Conservation (phyloP, 768 basidiomycete species). For the Sutorius australiensis region DNA sequence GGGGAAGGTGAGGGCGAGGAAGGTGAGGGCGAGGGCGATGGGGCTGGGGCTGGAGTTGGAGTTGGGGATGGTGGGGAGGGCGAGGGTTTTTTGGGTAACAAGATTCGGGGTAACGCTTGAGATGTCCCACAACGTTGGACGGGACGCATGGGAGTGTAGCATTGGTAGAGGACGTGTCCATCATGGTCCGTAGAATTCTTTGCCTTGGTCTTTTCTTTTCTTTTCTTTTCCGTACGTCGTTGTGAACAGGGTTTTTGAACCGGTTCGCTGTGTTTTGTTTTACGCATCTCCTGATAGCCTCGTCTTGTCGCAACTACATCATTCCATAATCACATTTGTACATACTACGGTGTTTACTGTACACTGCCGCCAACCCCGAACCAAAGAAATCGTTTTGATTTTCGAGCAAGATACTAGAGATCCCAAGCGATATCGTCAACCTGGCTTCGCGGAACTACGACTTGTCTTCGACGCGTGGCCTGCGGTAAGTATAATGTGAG, state of each 20-base stretch:
- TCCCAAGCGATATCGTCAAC: not conserved
- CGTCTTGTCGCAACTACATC: not conserved
- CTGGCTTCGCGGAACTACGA: not conserved
- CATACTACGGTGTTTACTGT: not conserved
- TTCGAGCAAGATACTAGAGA: not conserved
- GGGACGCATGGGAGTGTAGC: not conserved
- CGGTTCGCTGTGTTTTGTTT: not conserved
- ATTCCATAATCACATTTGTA: not conserved
- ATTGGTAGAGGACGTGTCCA: not conserved
- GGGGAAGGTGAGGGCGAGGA: constrained; percentile 28
- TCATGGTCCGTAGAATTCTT: not conserved
- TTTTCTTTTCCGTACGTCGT: not conserved
- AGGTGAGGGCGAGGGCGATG: constrained; percentile 24
- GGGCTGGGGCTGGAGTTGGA: not conserved
- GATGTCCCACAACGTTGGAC: not conserved
- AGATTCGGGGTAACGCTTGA: constrained; percentile 14
- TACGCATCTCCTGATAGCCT: not conserved
- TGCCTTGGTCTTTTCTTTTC: not conserved
- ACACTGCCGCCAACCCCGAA: not conserved
- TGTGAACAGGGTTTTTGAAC: not conserved
- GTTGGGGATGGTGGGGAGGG: constrained; percentile 15
- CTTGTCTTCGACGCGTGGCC: not conserved
- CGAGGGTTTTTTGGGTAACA: constrained; percentile 26
- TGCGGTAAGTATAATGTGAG: not conserved
- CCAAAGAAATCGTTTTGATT: not conserved